A percentile compares a stretch with the other conserved stretches of the same genome.
Evolutionary conservation across 2,329 filamentous ascomycete genomes (phyloP).

Genomic region (Ceratocystis papillata): DNA sequence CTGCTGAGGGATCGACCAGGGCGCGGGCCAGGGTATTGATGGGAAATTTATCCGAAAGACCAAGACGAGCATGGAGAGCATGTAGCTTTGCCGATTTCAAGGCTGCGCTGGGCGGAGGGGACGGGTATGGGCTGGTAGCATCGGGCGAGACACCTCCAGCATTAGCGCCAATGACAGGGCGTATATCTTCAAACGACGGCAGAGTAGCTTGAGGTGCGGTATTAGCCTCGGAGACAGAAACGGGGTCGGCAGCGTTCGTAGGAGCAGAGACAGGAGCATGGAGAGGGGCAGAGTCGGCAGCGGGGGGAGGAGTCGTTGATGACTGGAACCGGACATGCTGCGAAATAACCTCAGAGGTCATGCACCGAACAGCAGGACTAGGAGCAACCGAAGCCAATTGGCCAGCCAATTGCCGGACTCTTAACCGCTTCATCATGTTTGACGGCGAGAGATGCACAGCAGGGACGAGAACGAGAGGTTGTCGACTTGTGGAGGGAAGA

Average conservation of each 20-base stretch:
- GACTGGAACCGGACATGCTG: constrained; percentile 31
- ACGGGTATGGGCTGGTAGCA: constrained; percentile 44
- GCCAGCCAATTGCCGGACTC: constrained; percentile 23
- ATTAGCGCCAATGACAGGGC: constrained; percentile 28
- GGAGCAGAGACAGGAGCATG: constrained; percentile 26
- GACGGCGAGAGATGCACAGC: constrained; percentile 7
- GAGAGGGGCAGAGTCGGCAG: constrained; percentile 27
- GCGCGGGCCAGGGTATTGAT: constrained; percentile 75
- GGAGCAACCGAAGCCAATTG: constrained; percentile 24
- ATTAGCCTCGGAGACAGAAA: constrained; percentile 25
- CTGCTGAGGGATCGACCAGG: constrained; percentile 76
- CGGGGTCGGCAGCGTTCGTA: constrained; percentile 26
- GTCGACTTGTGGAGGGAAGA: constrained; percentile 11
- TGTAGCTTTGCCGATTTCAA: constrained; percentile 74
- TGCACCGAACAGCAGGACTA: constrained; percentile 14
- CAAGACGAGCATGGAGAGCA: constrained; percentile 80
- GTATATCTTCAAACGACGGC: constrained; percentile 22
- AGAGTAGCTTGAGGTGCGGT: constrained; percentile 18
- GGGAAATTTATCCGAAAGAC: constrained; percentile 69
- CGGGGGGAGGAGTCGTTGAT: constrained; percentile 27
- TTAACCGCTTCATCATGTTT: constrained; percentile 25
- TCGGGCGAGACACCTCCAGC: constrained; percentile 32
- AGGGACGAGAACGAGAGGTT: background rate
- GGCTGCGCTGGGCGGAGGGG: constrained; percentile 58
- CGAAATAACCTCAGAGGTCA: constrained; percentile 15